These are phyloP conservation scores for Candida neerlandica DNA, from an alignment of 1,139 yeast genomes.

Conservation along the genomic window DNA sequence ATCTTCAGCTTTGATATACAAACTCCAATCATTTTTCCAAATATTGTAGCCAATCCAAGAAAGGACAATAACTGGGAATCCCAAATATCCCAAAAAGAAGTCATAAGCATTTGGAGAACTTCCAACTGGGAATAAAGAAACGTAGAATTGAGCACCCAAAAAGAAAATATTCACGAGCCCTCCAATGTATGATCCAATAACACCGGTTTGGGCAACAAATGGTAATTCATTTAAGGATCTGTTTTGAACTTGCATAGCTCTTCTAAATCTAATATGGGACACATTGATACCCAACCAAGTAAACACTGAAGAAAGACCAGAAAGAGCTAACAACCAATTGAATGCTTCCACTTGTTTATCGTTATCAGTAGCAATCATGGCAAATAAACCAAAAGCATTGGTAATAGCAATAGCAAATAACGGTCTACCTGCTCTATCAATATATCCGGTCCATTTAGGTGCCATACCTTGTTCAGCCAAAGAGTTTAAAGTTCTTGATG, in stretches of 20 bases:
- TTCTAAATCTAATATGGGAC: slow-evolving; percentile 38
- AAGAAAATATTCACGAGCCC: slow-evolving; percentile 30
- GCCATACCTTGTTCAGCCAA: slow-evolving; percentile 49
- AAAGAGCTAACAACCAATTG: slow-evolving; percentile 39
- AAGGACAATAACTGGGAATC: slow-evolving; percentile 35
- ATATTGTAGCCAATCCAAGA: slow-evolving; percentile 44
- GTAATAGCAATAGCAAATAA: slow-evolving; percentile 41
- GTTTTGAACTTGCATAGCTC: slow-evolving; percentile 35
- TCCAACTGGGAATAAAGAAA: slow-evolving; percentile 44
- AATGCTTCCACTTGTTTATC: slow-evolving; percentile 34
- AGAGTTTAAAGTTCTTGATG: slow-evolving; percentile 45
- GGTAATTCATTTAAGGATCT: slow-evolving; percentile 39
- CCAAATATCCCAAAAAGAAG: slow-evolving; percentile 42
- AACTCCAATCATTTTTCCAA: slow-evolving; percentile 36
- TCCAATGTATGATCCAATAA: slow-evolving; percentile 37
- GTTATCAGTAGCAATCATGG: slow-evolving; percentile 43
- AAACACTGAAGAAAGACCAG: slow-evolving; percentile 40
- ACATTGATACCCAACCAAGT: slow-evolving; percentile 40
- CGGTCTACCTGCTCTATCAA: slow-evolving; percentile 47
- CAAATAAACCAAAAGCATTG: slow-evolving; percentile 40
- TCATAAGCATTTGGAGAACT: slow-evolving; percentile 33
- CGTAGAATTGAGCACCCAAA: slow-evolving; percentile 46
- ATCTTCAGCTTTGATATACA: slow-evolving; percentile 35
- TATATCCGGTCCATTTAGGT: slow-evolving; percentile 39
- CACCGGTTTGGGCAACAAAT: slow-evolving; percentile 40